These are phyloP conservation scores for Tricholoma hemisulphureum DNA, from an alignment of 768 basidiomycete genomes.

Conservation along the genomic window DNA sequence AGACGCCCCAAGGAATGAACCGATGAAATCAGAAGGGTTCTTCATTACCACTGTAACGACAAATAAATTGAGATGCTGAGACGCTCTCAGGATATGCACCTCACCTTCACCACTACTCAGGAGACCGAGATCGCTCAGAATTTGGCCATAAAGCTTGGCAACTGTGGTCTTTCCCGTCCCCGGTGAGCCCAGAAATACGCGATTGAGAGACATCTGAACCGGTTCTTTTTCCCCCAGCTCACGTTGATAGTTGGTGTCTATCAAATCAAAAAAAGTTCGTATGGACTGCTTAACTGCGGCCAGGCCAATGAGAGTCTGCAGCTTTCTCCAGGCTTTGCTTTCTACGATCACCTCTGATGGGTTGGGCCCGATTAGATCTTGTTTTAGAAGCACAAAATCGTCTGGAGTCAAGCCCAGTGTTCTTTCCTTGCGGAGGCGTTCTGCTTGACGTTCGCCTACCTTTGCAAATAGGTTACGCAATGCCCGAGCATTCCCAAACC, in stretches of 20 bases:
- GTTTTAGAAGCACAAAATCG: constrained; percentile 49
- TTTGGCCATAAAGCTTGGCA: constrained; percentile 62
- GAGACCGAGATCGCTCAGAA: constrained; percentile 58
- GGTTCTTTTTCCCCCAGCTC: constrained; percentile 58
- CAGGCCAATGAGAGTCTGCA: constrained; percentile 57
- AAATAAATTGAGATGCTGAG: background rate
- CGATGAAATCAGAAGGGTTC: constrained; percentile 71
- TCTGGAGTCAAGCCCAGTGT: constrained; percentile 37
- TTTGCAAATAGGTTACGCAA: constrained; percentile 48
- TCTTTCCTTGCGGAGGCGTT: constrained; percentile 44
- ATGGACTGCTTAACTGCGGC: constrained; percentile 55
- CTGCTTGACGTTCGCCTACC: constrained; percentile 53
- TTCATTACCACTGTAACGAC: constrained; percentile 54
- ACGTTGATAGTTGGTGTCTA: constrained; percentile 56
- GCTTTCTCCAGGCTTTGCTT: constrained; percentile 49
- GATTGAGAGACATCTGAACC: constrained; percentile 55
- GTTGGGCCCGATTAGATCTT: constrained; percentile 66
- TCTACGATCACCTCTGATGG: constrained; percentile 47
- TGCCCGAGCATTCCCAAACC: constrained; percentile 69
- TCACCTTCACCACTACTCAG: constrained; percentile 73
- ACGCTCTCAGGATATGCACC: constrained; percentile 4
- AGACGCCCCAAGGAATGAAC: constrained; percentile 54
- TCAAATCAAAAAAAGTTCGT: constrained; percentile 41
- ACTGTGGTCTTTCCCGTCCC: constrained; percentile 76
- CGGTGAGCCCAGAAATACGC: constrained; percentile 64